phyloP scores from a whole-genome alignment of 768 basidiomycete species.

The Kwoniella heveanensis region DNA sequence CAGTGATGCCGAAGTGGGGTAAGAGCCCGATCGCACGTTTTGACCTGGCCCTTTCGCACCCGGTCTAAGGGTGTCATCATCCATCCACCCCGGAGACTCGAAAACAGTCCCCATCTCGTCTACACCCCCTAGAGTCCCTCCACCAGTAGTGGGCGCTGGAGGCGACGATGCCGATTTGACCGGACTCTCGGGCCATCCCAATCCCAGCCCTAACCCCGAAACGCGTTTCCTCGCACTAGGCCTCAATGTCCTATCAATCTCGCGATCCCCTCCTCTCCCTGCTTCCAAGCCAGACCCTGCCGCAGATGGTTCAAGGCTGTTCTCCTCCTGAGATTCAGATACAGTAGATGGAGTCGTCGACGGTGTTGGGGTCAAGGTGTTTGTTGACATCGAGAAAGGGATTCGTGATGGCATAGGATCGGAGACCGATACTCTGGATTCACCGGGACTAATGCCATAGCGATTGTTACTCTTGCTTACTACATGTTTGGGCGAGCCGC shows the following conservation, averaged over 20 bases:
- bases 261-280: background rate
- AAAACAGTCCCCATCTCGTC: background rate
- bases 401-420: constrained; percentile 18
- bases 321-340: background rate
- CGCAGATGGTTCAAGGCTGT: background rate
- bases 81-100: background rate
- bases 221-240: constrained; percentile 22
- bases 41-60: background rate
- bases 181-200: constrained; percentile 33
- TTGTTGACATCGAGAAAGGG: background rate
- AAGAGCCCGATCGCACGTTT: background rate
- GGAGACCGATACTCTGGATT: constrained; percentile 8
- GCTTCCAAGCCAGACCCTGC: background rate
- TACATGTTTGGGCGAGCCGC: background rate
- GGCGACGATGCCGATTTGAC: background rate
- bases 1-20: background rate
- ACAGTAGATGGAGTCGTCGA: background rate
- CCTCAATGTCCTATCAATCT: constrained; percentile 28
- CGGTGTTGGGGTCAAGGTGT: background rate
- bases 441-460: background rate
- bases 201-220: constrained; percentile 31
- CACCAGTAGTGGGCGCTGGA: too few relatives aligned
- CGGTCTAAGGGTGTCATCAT: background rate
- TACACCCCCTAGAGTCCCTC: background rate
- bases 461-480: too few relatives aligned